These are phyloP conservation scores for Acanthamoeba lenticulata DNA, from an alignment of 208 protist genomes.

Conservation along the genomic window DNA sequence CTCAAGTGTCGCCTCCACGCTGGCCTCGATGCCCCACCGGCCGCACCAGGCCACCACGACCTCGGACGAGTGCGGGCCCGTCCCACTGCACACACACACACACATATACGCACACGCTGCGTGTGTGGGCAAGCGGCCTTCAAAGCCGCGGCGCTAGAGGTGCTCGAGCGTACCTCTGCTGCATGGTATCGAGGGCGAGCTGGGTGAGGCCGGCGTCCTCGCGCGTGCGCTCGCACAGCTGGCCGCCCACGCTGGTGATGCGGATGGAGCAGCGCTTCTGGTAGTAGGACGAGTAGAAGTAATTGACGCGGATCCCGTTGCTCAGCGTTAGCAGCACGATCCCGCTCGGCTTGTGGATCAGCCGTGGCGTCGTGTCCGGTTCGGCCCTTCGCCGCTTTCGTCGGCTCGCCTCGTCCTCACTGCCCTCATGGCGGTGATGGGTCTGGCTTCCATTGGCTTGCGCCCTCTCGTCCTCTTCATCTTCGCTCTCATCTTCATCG, in stretches of 20 bases:
- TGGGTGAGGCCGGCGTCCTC: slow-evolving; percentile 9
- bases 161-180: background rate
- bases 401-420: background rate
- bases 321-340: background rate
- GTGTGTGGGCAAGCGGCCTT: background rate
- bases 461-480: background rate
- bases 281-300: slow-evolving; percentile 5
- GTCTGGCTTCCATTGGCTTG: background rate
- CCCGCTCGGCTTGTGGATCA: slow-evolving; percentile 24
- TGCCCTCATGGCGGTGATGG: background rate
- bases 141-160: background rate
- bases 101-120: background rate
- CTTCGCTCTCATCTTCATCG: background rate
- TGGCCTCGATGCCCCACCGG: slow-evolving; percentile 32
- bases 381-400: background rate
- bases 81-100: background rate
- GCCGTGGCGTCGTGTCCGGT: background rate
- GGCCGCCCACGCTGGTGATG: background rate
- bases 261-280: slow-evolving; percentile 15
- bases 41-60: slow-evolving; percentile 6
- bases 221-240: background rate
- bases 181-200: slow-evolving; percentile 22
- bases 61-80: slow-evolving; percentile 37
- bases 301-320: background rate
- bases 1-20: background rate